These are phyloP conservation scores for Termitomyces sp. DNA, from an alignment of 768 basidiomycete species.

Conservation along the genomic window DNA sequence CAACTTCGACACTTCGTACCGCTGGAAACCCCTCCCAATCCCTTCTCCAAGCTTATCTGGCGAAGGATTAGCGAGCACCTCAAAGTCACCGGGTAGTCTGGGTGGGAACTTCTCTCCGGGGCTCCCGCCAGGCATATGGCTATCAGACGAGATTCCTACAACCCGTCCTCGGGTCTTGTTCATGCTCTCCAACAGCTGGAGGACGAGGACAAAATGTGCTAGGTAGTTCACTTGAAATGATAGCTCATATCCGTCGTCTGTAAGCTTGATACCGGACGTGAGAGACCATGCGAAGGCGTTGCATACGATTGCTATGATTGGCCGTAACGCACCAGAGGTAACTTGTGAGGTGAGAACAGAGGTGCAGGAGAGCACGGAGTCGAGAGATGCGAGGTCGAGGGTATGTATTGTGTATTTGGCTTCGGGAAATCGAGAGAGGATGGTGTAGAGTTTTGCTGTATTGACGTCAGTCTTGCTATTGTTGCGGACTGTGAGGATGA, in stretches of 20 bases:
- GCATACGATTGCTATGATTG: slow-evolving; percentile 1
- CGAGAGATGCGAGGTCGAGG: slow-evolving; percentile 4
- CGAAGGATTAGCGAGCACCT: not conserved
- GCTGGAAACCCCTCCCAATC: slow-evolving; percentile 6
- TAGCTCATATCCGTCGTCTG: not conserved
- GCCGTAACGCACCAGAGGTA: not conserved
- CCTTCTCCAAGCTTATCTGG: not conserved
- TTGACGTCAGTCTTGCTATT: not conserved
- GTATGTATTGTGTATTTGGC: not conserved
- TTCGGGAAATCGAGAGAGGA: not conserved
- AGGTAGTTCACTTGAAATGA: slow-evolving; percentile 3
- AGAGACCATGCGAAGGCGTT: slow-evolving; percentile 12
- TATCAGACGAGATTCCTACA: slow-evolving; percentile 8
- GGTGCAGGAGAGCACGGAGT: not conserved
- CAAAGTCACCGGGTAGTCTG: not conserved
- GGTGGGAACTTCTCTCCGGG: slow-evolving; percentile 6
- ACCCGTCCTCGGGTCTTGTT: slow-evolving; percentile 2
- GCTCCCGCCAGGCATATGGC: slow-evolving; percentile 1
- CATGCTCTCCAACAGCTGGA: slow-evolving; percentile 1
- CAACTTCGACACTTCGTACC: slow-evolving; percentile 7
- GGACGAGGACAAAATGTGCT: slow-evolving; percentile 2
- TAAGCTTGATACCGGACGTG: slow-evolving; percentile 1
- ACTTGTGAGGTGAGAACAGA: not conserved
- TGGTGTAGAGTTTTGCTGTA: not conserved
- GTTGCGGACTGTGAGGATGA: slow-evolving; percentile 2